Percentiles rank a stretch among this genome's conserved stretches.
These are phyloP conservation scores for Ceratocystis colombiana DNA, from an alignment of 2,329 filamentous ascomycete species.

Conservation along the genomic window DNA sequence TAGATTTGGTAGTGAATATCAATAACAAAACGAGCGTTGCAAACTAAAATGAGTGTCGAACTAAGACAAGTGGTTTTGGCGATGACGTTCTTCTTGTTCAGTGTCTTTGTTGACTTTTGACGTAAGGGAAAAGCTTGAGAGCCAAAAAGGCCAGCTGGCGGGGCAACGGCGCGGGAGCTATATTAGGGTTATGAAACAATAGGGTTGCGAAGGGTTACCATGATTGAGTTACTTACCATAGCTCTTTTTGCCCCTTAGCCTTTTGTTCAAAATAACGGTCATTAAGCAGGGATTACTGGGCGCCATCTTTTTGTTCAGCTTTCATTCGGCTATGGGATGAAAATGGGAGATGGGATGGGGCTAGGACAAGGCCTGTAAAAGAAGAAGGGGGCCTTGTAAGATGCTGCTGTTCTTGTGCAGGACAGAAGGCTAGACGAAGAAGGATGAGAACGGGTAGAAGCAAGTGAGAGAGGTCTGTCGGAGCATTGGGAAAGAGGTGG, in stretches of 20 bases:
- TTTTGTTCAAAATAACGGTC: neutral
- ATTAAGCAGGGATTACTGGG: neutral
- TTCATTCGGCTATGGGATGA: neutral
- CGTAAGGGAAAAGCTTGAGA: neutral
- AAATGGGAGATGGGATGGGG: neutral
- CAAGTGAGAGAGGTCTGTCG: neutral
- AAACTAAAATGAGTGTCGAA: too few species aligned
- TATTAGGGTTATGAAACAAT: neutral
- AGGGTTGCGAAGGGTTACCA: neutral
- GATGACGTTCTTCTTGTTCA: neutral
- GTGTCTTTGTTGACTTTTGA: constrained; percentile 10
- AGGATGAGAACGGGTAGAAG: neutral
- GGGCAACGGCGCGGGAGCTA: neutral
- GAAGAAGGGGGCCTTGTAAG: too few species aligned
- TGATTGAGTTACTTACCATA: too few species aligned
- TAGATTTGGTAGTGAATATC: neutral
- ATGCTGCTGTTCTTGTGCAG: neutral
- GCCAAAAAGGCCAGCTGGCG: constrained; percentile 8
- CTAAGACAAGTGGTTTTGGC: too few species aligned
- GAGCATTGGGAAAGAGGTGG: neutral
- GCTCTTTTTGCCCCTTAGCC: neutral
- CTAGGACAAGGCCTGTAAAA: neutral
- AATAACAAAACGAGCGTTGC: neutral
- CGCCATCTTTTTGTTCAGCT: constrained; percentile 12
- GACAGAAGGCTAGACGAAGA: neutral